Conservation (phyloP, 495 filamentous ascomycete genomes). For the Penicillium daleae region DNA sequence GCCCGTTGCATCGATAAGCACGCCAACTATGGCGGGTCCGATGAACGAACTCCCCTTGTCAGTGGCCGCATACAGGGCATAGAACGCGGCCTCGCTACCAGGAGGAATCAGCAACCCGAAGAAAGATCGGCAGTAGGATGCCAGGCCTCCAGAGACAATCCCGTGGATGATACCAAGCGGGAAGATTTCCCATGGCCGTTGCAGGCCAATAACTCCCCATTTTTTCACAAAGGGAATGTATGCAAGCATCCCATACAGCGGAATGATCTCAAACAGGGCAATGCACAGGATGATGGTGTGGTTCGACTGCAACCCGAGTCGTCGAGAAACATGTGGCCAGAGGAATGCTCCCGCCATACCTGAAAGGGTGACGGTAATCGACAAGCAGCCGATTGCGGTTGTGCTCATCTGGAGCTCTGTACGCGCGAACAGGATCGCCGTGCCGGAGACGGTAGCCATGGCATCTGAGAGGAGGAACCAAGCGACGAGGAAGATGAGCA, state of each 20-base stretch:
- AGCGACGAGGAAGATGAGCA: constrained; percentile 78
- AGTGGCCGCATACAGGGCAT: constrained; percentile 89
- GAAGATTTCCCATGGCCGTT: constrained; percentile 91
- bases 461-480: constrained; percentile 92
- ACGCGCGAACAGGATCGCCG: constrained; percentile 90
- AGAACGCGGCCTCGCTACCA: constrained; percentile 90
- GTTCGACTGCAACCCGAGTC: constrained; percentile 63
- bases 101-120: constrained; percentile 86
- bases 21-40: constrained; percentile 84
- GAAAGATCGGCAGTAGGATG: constrained; percentile 82
- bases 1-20: constrained; percentile 78
- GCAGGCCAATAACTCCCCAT: constrained; percentile 77
- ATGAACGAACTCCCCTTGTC: constrained; percentile 91
- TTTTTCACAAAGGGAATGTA: constrained; percentile 75
- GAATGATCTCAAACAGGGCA: constrained; percentile 81
- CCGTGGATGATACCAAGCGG: constrained; percentile 83
- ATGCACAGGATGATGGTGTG: constrained; percentile 86
- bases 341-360: constrained; percentile 83
- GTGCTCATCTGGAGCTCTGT: constrained; percentile 82
- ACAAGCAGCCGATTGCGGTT: constrained; percentile 75
- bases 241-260: constrained; percentile 80
- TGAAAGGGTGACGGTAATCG: constrained; percentile 76
- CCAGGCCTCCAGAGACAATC: constrained; percentile 80
- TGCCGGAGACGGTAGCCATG: constrained; percentile 86
- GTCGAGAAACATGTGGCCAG: constrained; percentile 72